Percentiles rank a stretch among this genome's conserved stretches.
Evolutionary conservation across 2,329 filamentous ascomycete species (phyloP).

Genomic region (Stagonosporopsis tanaceti): DNA sequence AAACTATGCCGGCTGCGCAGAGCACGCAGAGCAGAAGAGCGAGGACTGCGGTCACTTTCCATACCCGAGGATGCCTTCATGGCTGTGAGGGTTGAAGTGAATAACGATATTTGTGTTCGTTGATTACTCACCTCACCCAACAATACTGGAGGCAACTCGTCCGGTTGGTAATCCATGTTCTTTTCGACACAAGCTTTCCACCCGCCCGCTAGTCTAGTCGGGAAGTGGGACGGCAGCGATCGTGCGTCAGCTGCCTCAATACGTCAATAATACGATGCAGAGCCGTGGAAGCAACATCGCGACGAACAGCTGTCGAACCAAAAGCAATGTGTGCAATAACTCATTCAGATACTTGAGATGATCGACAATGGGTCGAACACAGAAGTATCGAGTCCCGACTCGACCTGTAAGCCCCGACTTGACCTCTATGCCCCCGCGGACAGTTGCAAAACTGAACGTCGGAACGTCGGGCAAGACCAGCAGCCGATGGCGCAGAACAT

Average conservation of each 20-base stretch:
- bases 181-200: slow-evolving; percentile 14
- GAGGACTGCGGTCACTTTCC: neutral
- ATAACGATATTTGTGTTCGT: too few species aligned
- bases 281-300: slow-evolving; percentile 10
- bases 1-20: neutral
- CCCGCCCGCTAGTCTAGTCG: slow-evolving; percentile 13
- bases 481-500: slow-evolving; percentile 29
- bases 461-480: slow-evolving; percentile 28
- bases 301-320: slow-evolving; percentile 8
- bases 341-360: neutral
- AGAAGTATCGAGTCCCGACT: neutral
- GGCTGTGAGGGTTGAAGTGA: neutral
- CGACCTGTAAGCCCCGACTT: neutral
- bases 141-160: slow-evolving; percentile 3
- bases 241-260: slow-evolving; percentile 7
- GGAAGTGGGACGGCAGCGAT: slow-evolving; percentile 9
- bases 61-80: neutral
- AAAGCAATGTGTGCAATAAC: neutral
- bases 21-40: neutral
- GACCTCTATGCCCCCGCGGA: neutral
- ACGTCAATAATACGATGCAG: slow-evolving; percentile 15
- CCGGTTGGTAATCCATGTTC: slow-evolving; percentile 14
- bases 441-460: slow-evolving; percentile 15
- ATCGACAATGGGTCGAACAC: neutral
- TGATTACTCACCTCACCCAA: neutral